These are phyloP conservation scores for Saksenaea oblongispora DNA, from an alignment of 371 early-diverging fungal genomes.

Conservation along the genomic window DNA sequence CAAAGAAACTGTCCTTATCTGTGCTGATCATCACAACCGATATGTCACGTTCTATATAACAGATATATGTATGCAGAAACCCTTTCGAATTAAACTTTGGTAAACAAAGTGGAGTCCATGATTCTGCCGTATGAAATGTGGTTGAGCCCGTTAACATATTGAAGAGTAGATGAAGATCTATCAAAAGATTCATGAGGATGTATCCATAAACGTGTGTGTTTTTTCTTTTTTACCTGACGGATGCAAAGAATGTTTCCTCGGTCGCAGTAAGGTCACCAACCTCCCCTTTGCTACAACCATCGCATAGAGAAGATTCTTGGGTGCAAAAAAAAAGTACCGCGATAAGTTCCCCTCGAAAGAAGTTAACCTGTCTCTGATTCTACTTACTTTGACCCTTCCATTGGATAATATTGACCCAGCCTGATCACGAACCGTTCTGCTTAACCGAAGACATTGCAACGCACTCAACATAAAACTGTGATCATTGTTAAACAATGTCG, in stretches of 20 bases:
- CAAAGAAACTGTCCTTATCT: constrained; percentile 83
- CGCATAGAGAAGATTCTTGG: constrained; percentile 70
- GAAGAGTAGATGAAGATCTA: constrained; percentile 83
- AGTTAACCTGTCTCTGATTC: not conserved
- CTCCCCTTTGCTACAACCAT: constrained; percentile 77
- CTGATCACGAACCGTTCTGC: constrained; percentile 63
- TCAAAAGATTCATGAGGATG: constrained; percentile 5
- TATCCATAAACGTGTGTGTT: not conserved
- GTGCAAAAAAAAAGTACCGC: not conserved
- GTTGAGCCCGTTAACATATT: constrained; percentile 81
- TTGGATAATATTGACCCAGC: constrained; percentile 60
- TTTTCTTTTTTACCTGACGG: constrained; percentile 55
- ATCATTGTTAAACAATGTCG: constrained; percentile 69
- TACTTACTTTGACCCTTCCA: constrained; percentile 58
- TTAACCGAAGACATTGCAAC: constrained; percentile 76
- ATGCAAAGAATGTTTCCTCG: constrained; percentile 78
- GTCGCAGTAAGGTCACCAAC: constrained; percentile 77
- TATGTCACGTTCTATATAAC: constrained; percentile 70
- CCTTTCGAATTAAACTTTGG: constrained; percentile 89
- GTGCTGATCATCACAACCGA: constrained; percentile 79
- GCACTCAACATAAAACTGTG: constrained; percentile 79
- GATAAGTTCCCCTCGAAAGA: not conserved
- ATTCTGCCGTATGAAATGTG: constrained; percentile 75
- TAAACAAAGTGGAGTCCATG: constrained; percentile 95
- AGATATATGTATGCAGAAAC: constrained; percentile 88